Percentiles rank a stretch among this genome's conserved stretches.
Conservation (phyloP, 2,329 filamentous ascomycete species). For the Zarea fungicola region DNA sequence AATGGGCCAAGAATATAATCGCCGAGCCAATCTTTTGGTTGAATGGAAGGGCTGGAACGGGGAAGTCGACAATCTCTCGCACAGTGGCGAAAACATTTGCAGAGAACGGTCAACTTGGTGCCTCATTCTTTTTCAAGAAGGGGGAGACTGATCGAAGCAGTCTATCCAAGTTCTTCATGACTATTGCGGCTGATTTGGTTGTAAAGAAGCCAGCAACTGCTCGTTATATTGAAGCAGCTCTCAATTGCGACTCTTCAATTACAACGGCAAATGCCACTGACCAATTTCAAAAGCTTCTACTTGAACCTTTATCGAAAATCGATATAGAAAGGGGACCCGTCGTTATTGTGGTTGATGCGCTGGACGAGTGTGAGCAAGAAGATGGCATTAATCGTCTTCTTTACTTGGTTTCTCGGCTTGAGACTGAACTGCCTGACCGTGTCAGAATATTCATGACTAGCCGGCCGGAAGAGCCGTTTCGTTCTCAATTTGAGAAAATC, state of each 20-base stretch:
- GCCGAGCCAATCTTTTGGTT: slow-evolving; percentile 26
- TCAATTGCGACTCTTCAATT: not conserved
- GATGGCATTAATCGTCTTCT: not conserved
- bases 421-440: slow-evolving; percentile 14
- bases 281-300: slow-evolving; percentile 1
- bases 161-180: slow-evolving; percentile 32
- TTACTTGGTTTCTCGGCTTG: slow-evolving; percentile 13
- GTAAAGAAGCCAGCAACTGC: slow-evolving; percentile 18
- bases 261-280: not conserved
- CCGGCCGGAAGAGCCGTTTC: slow-evolving; percentile 34
- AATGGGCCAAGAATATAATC: slow-evolving; percentile 20
- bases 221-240: not conserved
- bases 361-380: slow-evolving; percentile 8
- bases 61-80: slow-evolving; percentile 31
- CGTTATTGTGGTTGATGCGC: slow-evolving; percentile 7
- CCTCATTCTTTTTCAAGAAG: slow-evolving; percentile 21
- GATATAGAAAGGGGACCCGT: slow-evolving; percentile 10
- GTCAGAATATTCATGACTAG: slow-evolving; percentile 38
- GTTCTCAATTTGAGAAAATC: slow-evolving; percentile 29
- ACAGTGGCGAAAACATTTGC: slow-evolving; percentile 21
- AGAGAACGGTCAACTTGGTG: slow-evolving; percentile 14
- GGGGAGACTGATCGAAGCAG: slow-evolving; percentile 32
- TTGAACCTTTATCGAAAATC: not conserved
- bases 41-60: slow-evolving; percentile 30
- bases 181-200: slow-evolving; percentile 29